Evolutionary conservation across 2,329 filamentous ascomycete species (phyloP).

Genomic region (Aspergillus jensenii): DNA sequence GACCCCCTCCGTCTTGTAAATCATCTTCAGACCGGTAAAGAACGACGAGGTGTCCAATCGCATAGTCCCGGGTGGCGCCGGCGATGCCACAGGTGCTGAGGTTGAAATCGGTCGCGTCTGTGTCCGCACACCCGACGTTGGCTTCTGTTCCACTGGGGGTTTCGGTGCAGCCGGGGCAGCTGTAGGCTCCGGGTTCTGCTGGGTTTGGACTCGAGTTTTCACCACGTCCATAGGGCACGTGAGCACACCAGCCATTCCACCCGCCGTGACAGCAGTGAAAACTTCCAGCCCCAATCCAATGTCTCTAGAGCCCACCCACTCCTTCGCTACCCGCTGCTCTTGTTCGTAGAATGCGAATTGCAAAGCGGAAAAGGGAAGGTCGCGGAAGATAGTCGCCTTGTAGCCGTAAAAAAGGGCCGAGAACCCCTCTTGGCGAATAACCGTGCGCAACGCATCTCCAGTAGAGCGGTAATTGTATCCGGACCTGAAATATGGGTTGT

Average conservation of each 20-base stretch:
- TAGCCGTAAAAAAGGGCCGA: slow-evolving; percentile 93
- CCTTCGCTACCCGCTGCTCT: slow-evolving; percentile 76
- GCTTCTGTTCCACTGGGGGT: slow-evolving; percentile 26
- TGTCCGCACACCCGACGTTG: slow-evolving; percentile 35
- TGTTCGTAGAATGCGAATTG: slow-evolving; percentile 99
- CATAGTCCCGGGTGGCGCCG: slow-evolving; percentile 73
- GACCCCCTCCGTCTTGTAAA: slow-evolving; percentile 87
- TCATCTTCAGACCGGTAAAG: slow-evolving; percentile 75
- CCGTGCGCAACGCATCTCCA: slow-evolving; percentile 79
- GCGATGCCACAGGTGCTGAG: slow-evolving; percentile 81
- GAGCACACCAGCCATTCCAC: slow-evolving; percentile 87
- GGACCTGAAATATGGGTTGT: slow-evolving; percentile 89
- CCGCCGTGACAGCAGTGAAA: slow-evolving; percentile 82
- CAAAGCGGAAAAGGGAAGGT: slow-evolving; percentile 91
- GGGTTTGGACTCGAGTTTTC: slow-evolving; percentile 94
- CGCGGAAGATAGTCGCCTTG: slow-evolving; percentile 90
- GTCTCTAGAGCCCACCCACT: slow-evolving; percentile 75
- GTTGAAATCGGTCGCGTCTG: slow-evolving; percentile 81
- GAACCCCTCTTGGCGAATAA: slow-evolving; percentile 77
- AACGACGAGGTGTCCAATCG: slow-evolving; percentile 88
- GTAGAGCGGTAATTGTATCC: slow-evolving; percentile 96
- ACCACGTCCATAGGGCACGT: slow-evolving; percentile 97
- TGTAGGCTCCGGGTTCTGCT: slow-evolving; percentile 60
- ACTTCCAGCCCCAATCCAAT: slow-evolving; percentile 86
- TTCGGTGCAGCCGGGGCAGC: slow-evolving; percentile 24